Evolutionary conservation across 1,284 basidiomycete genomes (phyloP).

Genomic region (Tilletia caries): DNA sequence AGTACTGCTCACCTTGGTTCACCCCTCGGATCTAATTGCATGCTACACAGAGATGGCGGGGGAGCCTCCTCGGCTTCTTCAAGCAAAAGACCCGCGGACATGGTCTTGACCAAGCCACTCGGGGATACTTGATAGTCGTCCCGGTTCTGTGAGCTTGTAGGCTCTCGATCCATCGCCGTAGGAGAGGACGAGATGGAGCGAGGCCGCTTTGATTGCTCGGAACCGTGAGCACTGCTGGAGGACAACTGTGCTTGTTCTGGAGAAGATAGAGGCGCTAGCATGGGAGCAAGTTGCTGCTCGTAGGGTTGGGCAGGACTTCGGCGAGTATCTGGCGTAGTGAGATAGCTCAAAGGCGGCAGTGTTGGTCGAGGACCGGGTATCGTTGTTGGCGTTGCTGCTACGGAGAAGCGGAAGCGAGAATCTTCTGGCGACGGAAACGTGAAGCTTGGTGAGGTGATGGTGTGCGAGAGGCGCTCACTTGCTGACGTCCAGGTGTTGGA

Average conservation of each 20-base stretch:
- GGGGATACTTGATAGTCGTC: background rate
- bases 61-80: conserved; percentile 13
- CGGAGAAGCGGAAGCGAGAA: too few relatives aligned
- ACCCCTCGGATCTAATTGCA: background rate
- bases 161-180: background rate
- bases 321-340: too few relatives aligned
- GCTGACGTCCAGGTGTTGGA: background rate
- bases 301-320: too few relatives aligned
- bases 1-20: conserved; percentile 5
- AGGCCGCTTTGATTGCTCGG: background rate
- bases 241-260: too few relatives aligned
- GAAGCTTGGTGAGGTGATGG: background rate
- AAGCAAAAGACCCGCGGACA: background rate
- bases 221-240: too few relatives aligned
- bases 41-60: conserved; percentile 6
- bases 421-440: background rate
- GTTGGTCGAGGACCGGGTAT: too few relatives aligned
- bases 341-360: too few relatives aligned
- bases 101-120: background rate
- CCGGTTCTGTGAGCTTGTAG: background rate
- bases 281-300: too few relatives aligned
- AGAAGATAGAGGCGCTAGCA: too few relatives aligned
- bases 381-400: too few relatives aligned
- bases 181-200: background rate
- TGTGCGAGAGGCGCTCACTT: background rate